Evolutionary conservation across 2,329 filamentous ascomycete genomes (phyloP).

Genomic region (Penicillium sp.): DNA sequence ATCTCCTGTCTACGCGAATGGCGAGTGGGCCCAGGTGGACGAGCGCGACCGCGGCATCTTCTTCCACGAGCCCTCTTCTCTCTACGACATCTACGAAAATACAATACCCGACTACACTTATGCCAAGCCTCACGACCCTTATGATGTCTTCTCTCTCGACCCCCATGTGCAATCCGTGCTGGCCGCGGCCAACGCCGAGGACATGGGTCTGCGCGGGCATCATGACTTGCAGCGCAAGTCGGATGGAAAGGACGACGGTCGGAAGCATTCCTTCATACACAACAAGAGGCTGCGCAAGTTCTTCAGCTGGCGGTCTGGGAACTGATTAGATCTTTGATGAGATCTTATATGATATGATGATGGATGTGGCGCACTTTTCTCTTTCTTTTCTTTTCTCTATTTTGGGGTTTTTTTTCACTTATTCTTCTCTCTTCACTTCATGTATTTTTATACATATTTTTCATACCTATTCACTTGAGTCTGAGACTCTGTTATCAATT

Average conservation of each 20-base stretch:
- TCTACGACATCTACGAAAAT: slow-evolving; percentile 15
- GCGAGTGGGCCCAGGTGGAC: slow-evolving; percentile 23
- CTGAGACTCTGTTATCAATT: slow-evolving; percentile 5
- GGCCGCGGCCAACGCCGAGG: slow-evolving; percentile 24
- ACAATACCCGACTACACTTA: slow-evolving; percentile 10
- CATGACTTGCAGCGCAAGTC: slow-evolving; percentile 22
- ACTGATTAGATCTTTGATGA: slow-evolving; percentile 3
- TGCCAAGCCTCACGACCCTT: slow-evolving; percentile 13
- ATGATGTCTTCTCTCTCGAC: slow-evolving; percentile 20
- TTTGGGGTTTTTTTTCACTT: slow-evolving; percentile 3
- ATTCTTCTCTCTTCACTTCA: background rate
- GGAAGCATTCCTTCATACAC: slow-evolving; percentile 13
- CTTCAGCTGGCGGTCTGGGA: slow-evolving; percentile 22
- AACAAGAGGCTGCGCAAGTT: slow-evolving; percentile 18
- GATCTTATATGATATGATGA: slow-evolving; percentile 4
- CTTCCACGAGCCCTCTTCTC: slow-evolving; percentile 7
- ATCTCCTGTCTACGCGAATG: slow-evolving; percentile 25
- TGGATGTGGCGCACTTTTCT: background rate
- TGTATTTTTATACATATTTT: slow-evolving; percentile 7
- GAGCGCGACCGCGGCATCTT: slow-evolving; percentile 25
- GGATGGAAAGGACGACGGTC: slow-evolving; percentile 11
- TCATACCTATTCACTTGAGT: slow-evolving; percentile 4
- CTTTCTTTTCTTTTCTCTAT: background rate
- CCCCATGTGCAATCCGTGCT: slow-evolving; percentile 24
- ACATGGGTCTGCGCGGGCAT: slow-evolving; percentile 20